Base-by-base conservation (phyloP, 176 grass and related monocot genomes). In the Sorghum bicolor region DNA sequence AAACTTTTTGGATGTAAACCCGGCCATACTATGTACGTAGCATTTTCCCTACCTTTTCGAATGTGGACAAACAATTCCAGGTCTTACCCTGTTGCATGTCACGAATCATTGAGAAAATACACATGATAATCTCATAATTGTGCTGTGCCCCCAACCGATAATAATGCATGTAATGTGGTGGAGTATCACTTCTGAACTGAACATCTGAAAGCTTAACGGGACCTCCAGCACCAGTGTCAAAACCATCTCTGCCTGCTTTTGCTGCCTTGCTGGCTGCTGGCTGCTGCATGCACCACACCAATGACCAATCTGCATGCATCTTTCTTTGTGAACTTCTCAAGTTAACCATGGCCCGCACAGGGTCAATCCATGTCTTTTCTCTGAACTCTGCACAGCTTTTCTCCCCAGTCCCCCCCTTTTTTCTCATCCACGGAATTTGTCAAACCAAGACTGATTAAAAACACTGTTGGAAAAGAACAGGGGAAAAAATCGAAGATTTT, bases 301-400 rank as follows among this genome's bases (percentile, higher is more conserved):
- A 45, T 28, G 68, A 44, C 36, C 61, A 75, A 68, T 68, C 40
- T 32, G 31, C 52, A 63, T 26, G 63, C 50, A 53, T 16, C 19
- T 81, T 76, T 33, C 50, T 89, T 81, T 81, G 87, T 85, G 82
- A 89, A 89, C 70, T 89, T 89, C 77, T 55, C 37, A 89, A 85
- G 77, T n/a, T 64, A 85, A 85, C 25, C 61, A 28, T 85, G 87
- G 24, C 17, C 77, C 64, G 33, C 70, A 5, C 11, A 81, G 55
- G 53, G 65, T 77, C 83, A 77, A 65, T 89, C 81, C 72, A 19
- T 78, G 57, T 63, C 78, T 36, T 58, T 12, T 76, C 69, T 52
- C 39, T 67, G 45, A 62, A 20, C 0, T 52, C 38, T 76, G 62
- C 62, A 9, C 11, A 9, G 3, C n/a, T 70, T 61, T 85, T 85